Percentiles rank a stretch among this genome's conserved stretches.
Conservation (phyloP, 441 rosid species). For the Erodium texanum region DNA sequence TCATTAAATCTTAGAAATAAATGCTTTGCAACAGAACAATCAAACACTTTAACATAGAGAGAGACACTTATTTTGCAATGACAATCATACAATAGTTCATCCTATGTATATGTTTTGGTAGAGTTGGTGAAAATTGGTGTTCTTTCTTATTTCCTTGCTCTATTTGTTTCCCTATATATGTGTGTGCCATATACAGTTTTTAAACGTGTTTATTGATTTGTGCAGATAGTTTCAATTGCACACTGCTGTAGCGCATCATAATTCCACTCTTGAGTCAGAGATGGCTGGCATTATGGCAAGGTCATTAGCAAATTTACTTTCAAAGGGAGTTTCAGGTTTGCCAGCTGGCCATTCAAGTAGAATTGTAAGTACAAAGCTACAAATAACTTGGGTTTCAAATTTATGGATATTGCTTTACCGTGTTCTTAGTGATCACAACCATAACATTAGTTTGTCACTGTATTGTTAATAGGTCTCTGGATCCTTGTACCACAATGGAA, state of each 20-base stretch:
- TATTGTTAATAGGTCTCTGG: conserved; percentile 37
- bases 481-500: conserved; percentile 30
- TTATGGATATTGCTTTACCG: neutral
- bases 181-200: neutral
- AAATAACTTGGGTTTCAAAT: neutral
- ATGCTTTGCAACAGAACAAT: too few species aligned
- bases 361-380: conserved; percentile 28
- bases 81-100: too few species aligned
- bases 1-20: too few species aligned
- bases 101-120: too few species aligned
- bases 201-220: neutral
- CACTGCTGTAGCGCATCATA: conserved; percentile 11
- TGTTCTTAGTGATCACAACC: conserved; percentile 4
- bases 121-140: too few species aligned
- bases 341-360: conserved; percentile 36
- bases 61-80: too few species aligned
- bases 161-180: too few species aligned
- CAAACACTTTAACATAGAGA: too few species aligned
- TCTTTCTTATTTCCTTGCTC: too few species aligned
- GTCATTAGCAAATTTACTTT: conserved; percentile 39
- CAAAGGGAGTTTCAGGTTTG: conserved; percentile 36
- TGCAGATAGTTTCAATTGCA: neutral
- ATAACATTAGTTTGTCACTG: conserved; percentile 10
- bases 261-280: conserved; percentile 1
- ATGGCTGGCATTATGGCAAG: conserved; percentile 38